Conservation (phyloP, 805 yeast species). For the Metschnikowia proteae region DNA sequence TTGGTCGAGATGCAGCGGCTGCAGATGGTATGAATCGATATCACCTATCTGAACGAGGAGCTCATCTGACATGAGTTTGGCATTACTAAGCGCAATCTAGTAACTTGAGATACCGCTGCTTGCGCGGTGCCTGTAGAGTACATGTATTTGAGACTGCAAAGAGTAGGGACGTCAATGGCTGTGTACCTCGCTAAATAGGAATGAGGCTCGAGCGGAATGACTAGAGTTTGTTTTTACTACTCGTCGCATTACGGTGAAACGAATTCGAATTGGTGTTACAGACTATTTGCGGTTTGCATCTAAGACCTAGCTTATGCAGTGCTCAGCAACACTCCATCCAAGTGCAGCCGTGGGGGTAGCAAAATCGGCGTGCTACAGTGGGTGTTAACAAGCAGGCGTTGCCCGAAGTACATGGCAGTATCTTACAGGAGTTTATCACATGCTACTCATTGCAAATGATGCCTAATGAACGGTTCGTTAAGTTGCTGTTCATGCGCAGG, state of each 20-base stretch:
- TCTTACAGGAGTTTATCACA: background rate
- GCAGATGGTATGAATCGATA: conserved; percentile 62
- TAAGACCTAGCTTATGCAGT: background rate
- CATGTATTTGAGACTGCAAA: background rate
- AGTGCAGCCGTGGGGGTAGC: background rate
- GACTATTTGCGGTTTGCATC: background rate
- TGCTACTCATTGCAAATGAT: background rate
- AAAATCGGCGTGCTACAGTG: too few species aligned
- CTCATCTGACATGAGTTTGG: conserved; percentile 12
- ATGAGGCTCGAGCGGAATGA: too few species aligned
- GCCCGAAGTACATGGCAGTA: background rate
- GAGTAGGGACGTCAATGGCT: background rate
- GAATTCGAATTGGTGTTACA: too few species aligned
- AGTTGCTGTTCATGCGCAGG: conserved; percentile 2
- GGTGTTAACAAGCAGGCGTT: too few species aligned
- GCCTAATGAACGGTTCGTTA: background rate
- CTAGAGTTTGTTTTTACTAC: too few species aligned
- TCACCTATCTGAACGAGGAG: conserved; percentile 51
- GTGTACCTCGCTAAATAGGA: too few species aligned
- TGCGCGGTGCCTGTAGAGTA: background rate
- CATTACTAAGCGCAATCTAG: background rate
- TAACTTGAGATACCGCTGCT: background rate
- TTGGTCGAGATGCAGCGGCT: conserved; percentile 53
- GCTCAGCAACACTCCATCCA: background rate
- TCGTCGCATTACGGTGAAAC: too few species aligned